Conservation (phyloP, 768 basidiomycete genomes). For the Leccinum aurantiacum region DNA sequence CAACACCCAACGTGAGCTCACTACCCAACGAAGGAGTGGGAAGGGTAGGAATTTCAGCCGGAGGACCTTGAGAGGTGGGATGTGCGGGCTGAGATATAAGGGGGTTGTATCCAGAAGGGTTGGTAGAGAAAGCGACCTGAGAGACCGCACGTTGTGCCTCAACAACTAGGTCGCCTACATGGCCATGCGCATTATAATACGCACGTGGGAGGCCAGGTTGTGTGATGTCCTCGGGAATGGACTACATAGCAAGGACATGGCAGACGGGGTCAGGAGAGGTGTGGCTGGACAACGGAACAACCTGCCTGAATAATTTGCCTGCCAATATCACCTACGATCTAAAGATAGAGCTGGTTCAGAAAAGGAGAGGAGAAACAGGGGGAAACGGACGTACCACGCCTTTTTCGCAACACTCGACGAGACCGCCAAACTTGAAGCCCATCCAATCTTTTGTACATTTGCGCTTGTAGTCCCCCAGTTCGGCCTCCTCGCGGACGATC, state of each 20-base stretch:
- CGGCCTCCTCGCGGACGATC: conserved; percentile 80
- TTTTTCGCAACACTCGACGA: conserved; percentile 83
- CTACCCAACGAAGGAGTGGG: conserved; percentile 36
- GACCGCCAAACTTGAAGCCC: conserved; percentile 83
- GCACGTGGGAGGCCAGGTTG: conserved; percentile 76
- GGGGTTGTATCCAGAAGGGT: conserved; percentile 28
- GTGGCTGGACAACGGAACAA: not conserved
- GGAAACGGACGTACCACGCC: conserved; percentile 45
- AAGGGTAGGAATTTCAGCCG: conserved; percentile 22
- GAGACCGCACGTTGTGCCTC: conserved; percentile 61
- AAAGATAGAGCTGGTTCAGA: not conserved
- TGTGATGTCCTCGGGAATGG: conserved; percentile 79
- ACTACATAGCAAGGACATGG: conserved; percentile 38
- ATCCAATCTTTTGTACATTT: conserved; percentile 65
- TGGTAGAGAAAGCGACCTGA: conserved; percentile 49
- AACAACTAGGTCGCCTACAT: conserved; percentile 56
- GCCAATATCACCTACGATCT: conserved; percentile 53
- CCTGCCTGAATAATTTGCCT: conserved; percentile 45
- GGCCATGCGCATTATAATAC: conserved; percentile 67
- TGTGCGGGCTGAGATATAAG: conserved; percentile 3
- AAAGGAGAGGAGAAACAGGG: not conserved
- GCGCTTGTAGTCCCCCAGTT: conserved; percentile 82
- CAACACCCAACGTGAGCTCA: conserved; percentile 26
- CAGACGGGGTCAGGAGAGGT: conserved; percentile 3
- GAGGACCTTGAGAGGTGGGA: conserved; percentile 4